Percentiles rank a stretch among this genome's conserved stretches.
Evolutionary conservation across 2,329 filamentous ascomycete species (phyloP).

Genomic region (Colletotrichum salicis): DNA sequence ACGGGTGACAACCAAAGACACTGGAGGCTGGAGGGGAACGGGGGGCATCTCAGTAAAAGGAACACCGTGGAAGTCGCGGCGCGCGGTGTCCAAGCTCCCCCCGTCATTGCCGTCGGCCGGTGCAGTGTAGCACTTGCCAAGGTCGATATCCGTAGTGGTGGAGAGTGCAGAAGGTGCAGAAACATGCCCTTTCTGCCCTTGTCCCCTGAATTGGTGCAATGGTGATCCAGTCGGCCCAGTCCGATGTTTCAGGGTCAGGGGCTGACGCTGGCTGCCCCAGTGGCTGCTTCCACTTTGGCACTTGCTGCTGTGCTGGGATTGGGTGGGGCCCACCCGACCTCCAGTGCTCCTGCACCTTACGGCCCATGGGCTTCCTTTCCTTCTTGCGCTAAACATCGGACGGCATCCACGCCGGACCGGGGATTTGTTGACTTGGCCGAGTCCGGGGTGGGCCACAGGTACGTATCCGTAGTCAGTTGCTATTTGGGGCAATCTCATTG

Average conservation of each 20-base stretch:
- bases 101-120: conserved; percentile 2
- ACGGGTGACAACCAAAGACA: conserved; percentile 8
- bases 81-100: conserved; percentile 27
- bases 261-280: not conserved
- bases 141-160: no score
- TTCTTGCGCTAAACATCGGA: conserved; percentile 25
- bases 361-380: not conserved
- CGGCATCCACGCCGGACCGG: conserved; percentile 24
- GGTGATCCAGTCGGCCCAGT: conserved; percentile 26
- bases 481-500: conserved; percentile 11
- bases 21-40: not conserved
- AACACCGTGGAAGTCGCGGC: conserved; percentile 11
- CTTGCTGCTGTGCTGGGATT: no score
- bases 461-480: not conserved
- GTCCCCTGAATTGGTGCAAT: conserved; percentile 9
- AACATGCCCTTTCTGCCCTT: conserved; percentile 26
- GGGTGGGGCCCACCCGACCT: not conserved
- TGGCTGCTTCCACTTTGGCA: not conserved
- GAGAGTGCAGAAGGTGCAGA: conserved; percentile 11
- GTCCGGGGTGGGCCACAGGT: conserved; percentile 12
- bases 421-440: conserved; percentile 12
- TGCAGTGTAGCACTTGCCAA: not conserved
- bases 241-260: conserved; percentile 36
- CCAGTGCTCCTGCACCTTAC: not conserved
- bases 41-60: conserved; percentile 1